These are phyloP conservation scores for Talaromyces sp. DNA, from an alignment of 2,329 filamentous ascomycete genomes.

Conservation along the genomic window DNA sequence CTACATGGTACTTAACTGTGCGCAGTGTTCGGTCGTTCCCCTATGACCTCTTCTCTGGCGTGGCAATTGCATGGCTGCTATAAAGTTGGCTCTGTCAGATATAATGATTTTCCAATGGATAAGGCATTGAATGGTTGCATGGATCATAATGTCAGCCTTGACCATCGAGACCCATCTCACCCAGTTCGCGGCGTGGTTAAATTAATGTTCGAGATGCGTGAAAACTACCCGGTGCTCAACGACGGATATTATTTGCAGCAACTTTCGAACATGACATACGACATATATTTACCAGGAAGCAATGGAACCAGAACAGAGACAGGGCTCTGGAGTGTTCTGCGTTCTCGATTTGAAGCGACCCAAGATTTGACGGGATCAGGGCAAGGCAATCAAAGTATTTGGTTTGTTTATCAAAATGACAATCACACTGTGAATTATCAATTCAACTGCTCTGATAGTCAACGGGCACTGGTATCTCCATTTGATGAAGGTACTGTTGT, in stretches of 20 bases:
- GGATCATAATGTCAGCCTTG: slow-evolving; percentile 49
- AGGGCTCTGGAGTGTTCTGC: slow-evolving; percentile 52
- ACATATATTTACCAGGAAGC: slow-evolving; percentile 45
- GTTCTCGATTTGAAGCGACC: slow-evolving; percentile 39
- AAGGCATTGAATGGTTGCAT: slow-evolving; percentile 47
- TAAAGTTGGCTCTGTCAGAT: slow-evolving; percentile 46
- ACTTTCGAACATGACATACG: slow-evolving; percentile 48
- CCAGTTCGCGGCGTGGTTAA: slow-evolving; percentile 53
- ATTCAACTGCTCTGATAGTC: slow-evolving; percentile 47
- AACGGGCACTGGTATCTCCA: slow-evolving; percentile 46
- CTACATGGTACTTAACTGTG: background rate
- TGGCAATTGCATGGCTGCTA: slow-evolving; percentile 60
- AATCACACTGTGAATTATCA: slow-evolving; percentile 43
- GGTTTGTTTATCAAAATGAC: slow-evolving; percentile 31
- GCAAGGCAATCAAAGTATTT: slow-evolving; percentile 35
- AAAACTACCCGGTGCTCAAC: slow-evolving; percentile 50
- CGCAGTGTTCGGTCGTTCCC: slow-evolving; percentile 51
- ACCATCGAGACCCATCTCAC: slow-evolving; percentile 55
- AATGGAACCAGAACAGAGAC: slow-evolving; percentile 45
- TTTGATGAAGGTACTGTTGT: slow-evolving; percentile 48
- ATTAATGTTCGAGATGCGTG: slow-evolving; percentile 51
- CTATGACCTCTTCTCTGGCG: slow-evolving; percentile 52
- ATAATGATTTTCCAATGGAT: slow-evolving; percentile 50
- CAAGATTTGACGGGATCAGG: slow-evolving; percentile 40
- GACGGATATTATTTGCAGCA: slow-evolving; percentile 49